phyloP scores from a whole-genome alignment of 1,284 basidiomycete species.

The Puccinia hordei region DNA sequence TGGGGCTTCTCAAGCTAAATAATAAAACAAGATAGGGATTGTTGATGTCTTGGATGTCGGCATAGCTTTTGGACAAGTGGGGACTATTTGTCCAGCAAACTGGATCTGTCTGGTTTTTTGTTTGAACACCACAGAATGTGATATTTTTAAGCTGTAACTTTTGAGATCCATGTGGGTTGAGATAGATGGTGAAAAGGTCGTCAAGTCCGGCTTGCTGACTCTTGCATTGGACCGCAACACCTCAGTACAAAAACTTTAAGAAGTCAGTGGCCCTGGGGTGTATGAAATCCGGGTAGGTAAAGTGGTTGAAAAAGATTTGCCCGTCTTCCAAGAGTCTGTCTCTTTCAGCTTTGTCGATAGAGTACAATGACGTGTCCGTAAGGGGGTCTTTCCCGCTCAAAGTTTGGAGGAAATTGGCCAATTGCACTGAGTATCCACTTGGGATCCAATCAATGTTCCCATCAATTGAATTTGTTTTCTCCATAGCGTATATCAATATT shows the following conservation, averaged over 20 bases:
- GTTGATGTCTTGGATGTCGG: neutral
- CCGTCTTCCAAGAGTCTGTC: neutral
- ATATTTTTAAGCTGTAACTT: neutral
- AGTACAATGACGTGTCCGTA: neutral
- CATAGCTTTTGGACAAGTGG: constrained; percentile 1
- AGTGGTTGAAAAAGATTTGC: neutral
- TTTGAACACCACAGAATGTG: constrained; percentile 9
- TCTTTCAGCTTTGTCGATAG: neutral
- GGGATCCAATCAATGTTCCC: neutral
- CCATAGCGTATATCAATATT: neutral
- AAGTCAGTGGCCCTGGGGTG: neutral
- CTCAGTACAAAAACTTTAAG: constrained; percentile 8
- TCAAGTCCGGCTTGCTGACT: neutral
- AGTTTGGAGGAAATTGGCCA: neutral
- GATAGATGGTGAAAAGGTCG: constrained; percentile 3
- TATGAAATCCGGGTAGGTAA: constrained; percentile 4
- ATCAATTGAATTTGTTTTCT: neutral
- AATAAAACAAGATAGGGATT: constrained; percentile 6
- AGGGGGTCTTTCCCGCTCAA: neutral
- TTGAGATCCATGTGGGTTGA: neutral
- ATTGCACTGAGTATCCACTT: neutral
- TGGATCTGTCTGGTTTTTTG: neutral
- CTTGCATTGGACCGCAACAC: constrained; percentile 8
- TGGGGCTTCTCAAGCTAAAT: neutral
- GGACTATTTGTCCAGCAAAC: neutral